Evolutionary conservation across 2,329 filamentous ascomycete genomes (phyloP), one percentile per base, ranked within the genome.

Genomic region (Coleophoma eucalyptorum): DNA sequence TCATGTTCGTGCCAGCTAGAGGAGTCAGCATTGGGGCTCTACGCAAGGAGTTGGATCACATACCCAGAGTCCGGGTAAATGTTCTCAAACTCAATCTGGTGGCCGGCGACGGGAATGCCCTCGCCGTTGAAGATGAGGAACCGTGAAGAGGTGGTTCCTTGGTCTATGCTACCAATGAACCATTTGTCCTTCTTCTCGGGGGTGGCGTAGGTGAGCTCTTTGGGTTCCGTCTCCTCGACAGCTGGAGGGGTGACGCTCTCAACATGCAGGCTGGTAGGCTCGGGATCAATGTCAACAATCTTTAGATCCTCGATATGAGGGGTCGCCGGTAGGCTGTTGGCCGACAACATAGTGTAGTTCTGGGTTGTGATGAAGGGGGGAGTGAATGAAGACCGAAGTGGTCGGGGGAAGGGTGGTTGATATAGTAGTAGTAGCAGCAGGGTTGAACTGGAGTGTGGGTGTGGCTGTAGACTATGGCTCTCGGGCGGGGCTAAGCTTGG

Each of bases 161-260:
- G 90, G 66, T 96, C 91, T 66, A 96, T 92, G 60, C 88, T 89
- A 53, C 90, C 91, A 54, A 96, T 86, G 63, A 89, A 96, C 71
- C 81, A 81, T 50, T 85, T 71, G 38, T 72, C 55, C 32, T 53
- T 44, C 26, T 32, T 44, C 42, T 44, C 42, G 11, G 7, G 5
- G 11, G 21, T 15, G 8, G 42, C 31, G 20, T 44, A 20, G 12
- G 16, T n/a, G 3, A 44, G 21, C 10, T 26, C 42, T 10, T n/a
- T 16, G 16, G 42, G 42, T 13, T 31, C 12, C 16, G 20, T 21
- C 42, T 21, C 42, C n/a, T 44, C 42, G 19, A 44, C 5, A 4
- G 20, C 8, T 5, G 42, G 42, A 26, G 42, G 42, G 26, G 42
- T 44, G 3, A 44, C 13, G 26, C 20, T n/a, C 42, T 44, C 42